phyloP scores from a whole-genome alignment of 192 early-diverging fungal species.

The Pilobolus umbonatus region DNA sequence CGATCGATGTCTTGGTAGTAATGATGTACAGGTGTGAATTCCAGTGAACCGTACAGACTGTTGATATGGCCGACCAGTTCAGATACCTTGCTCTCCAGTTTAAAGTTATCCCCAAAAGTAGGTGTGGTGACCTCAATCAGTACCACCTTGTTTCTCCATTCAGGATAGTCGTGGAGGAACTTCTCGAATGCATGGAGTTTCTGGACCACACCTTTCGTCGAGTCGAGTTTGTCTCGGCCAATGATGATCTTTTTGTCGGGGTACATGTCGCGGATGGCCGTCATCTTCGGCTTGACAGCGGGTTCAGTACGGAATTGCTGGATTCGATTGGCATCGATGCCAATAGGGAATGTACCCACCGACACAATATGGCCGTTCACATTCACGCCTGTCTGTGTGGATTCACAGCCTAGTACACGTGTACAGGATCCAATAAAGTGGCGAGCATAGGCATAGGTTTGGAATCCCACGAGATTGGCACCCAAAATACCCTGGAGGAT shows the following conservation, averaged over 20 bases:
- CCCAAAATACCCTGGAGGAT: slow-evolving; percentile 88
- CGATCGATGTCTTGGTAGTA: slow-evolving; percentile 90
- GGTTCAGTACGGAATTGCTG: slow-evolving; percentile 58
- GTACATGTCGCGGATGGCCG: slow-evolving; percentile 77
- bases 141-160: slow-evolving; percentile 89
- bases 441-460: slow-evolving; percentile 92
- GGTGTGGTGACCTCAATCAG: slow-evolving; percentile 95
- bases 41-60: slow-evolving; percentile 87
- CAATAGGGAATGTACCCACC: slow-evolving; percentile 94
- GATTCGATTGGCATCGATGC: slow-evolving; percentile 83
- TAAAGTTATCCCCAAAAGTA: slow-evolving; percentile 61
- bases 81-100: slow-evolving; percentile 78
- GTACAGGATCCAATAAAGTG: slow-evolving; percentile 94
- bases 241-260: slow-evolving; percentile 91
- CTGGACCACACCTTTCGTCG: slow-evolving; percentile 91
- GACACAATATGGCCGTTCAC: slow-evolving; percentile 73
- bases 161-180: slow-evolving; percentile 83
- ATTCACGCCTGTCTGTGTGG: slow-evolving; percentile 87
- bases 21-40: slow-evolving; percentile 93
- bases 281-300: slow-evolving; percentile 73
- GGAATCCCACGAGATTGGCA: slow-evolving; percentile 89
- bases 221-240: slow-evolving; percentile 91
- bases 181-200: slow-evolving; percentile 92
- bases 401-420: slow-evolving; percentile 90
- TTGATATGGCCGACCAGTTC: slow-evolving; percentile 92